Base-by-base conservation (phyloP, 495 filamentous ascomycete genomes). In the Penicillium coffeae region DNA sequence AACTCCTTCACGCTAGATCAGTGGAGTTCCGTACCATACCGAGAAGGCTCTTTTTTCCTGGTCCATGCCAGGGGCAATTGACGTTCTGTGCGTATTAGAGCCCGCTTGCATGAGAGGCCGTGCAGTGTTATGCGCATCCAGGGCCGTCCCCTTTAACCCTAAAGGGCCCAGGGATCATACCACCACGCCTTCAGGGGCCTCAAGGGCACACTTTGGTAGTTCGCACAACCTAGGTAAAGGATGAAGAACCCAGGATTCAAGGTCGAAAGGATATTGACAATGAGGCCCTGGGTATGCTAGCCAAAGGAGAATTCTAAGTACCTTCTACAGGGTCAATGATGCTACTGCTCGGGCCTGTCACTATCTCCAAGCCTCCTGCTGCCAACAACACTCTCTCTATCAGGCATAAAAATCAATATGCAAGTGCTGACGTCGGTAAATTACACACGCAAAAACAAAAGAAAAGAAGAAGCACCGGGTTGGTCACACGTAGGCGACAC, bases 1-100 rank as follows among this genome's bases (percentile, higher is more conserved):
- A 63, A 61, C 58, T 50, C 54, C 45, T 39, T 47, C 46, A 53
- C 56, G 55, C 52, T 34, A 12, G 40, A 25, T 34, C 42, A 8
- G 27, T 45, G 27, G 42, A 34, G 12, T 35, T 18, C 22, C 16
- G 42, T 34, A 42, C 27, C 40, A 5, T 30, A 43, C 40, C 42
- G 27, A 45, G 18, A 4, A n/a, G n/a, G 22, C 7, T n/a, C 4
- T n/a, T 4, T 27, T 20, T 22, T 21, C 10, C 38, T 20, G 3
- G 27, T 45, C 21, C 34, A 30, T 39, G 41, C 33, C 25, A 30
- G 25, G 25, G 25, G 25, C 25, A 30, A 4, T 30, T 30, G 25
- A 30, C 25, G 25, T 30, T 5, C 25, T 30, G 5, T 30, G 25
- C n/a, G n/a, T n/a, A n/a, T n/a, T n/a, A n/a, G n/a, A n/a, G n/a